Percentiles rank a stretch among this genome's conserved stretches.
Evolutionary conservation across 1,284 basidiomycete species (phyloP).

Genomic region (Neolentinus lepideus): DNA sequence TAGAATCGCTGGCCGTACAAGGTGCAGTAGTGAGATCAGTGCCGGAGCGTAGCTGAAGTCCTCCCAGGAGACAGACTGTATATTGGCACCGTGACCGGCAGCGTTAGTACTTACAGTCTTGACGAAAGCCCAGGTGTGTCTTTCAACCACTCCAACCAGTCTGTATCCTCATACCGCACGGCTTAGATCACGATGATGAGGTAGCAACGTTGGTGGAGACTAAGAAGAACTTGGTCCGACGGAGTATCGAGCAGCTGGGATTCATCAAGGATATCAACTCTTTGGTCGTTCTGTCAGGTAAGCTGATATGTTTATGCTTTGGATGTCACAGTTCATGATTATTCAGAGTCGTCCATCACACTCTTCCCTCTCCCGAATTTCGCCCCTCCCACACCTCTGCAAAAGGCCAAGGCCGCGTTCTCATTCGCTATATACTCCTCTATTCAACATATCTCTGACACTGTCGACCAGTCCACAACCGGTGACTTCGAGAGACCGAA

Average conservation of each 20-base stretch:
- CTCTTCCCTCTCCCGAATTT: slow-evolving; percentile 60
- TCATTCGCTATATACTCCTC: slow-evolving; percentile 72
- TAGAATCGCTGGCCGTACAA: slow-evolving; percentile 44
- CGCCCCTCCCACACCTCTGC: slow-evolving; percentile 62
- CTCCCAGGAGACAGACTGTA: slow-evolving; percentile 67
- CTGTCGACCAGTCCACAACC: slow-evolving; percentile 8
- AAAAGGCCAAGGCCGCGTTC: slow-evolving; percentile 73
- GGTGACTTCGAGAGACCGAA: slow-evolving; percentile 29
- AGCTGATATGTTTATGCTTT: slow-evolving; percentile 15
- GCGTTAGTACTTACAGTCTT: slow-evolving; percentile 58
- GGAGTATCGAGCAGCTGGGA: slow-evolving; percentile 81
- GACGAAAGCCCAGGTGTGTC: slow-evolving; percentile 30
- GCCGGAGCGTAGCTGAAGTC: slow-evolving; percentile 6
- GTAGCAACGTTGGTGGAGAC: slow-evolving; percentile 50
- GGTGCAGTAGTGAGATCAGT: slow-evolving; percentile 22
- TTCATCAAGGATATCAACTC: slow-evolving; percentile 80
- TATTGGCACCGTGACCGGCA: slow-evolving; percentile 68
- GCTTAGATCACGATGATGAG: slow-evolving; percentile 26
- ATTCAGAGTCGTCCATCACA: slow-evolving; percentile 53
- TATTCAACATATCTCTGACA: slow-evolving; percentile 35
- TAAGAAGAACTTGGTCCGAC: slow-evolving; percentile 58
- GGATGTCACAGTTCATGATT: slow-evolving; percentile 3
- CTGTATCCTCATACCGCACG: slow-evolving; percentile 4
- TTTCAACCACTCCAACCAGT: background rate
- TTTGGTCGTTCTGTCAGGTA: slow-evolving; percentile 78